A percentile compares a stretch with the other conserved stretches of the same genome.
Evolutionary conservation across 1,284 basidiomycete genomes (phyloP).

Genomic region (Pholiota adiposa): DNA sequence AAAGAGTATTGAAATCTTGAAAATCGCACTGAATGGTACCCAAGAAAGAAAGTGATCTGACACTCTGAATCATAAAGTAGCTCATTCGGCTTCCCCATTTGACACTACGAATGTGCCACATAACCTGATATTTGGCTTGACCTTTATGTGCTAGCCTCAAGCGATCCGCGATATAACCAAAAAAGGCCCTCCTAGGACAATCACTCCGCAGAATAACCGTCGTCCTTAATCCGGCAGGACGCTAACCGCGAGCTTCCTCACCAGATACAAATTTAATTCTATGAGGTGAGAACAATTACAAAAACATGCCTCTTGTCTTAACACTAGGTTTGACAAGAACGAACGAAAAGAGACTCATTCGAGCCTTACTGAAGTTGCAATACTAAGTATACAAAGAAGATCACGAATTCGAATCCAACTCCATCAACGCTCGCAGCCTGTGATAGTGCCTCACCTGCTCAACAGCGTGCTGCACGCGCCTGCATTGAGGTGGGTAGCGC

Average conservation of each 20-base stretch:
- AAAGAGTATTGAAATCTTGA: too few species aligned
- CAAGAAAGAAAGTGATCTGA: too few species aligned
- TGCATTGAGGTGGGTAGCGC: slow-evolving; percentile 27
- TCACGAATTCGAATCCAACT: slow-evolving; percentile 20
- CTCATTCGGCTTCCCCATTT: too few species aligned
- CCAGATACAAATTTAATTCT: background rate
- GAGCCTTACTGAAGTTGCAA: background rate
- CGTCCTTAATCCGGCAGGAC: too few species aligned
- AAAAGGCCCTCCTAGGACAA: too few species aligned
- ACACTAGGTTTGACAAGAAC: background rate
- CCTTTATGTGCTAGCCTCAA: too few species aligned
- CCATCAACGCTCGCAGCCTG: slow-evolving; percentile 27
- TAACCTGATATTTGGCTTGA: too few species aligned
- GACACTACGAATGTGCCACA: too few species aligned
- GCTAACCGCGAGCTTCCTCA: background rate
- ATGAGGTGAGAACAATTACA: background rate
- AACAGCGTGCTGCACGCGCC: slow-evolving; percentile 16
- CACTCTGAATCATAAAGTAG: too few species aligned
- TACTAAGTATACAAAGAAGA: background rate
- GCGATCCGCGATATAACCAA: too few species aligned
- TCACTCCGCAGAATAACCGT: background rate
- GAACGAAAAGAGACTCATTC: background rate
- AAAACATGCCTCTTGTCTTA: too few species aligned
- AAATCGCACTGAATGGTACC: too few species aligned
- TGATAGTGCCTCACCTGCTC: slow-evolving; percentile 28